Evolutionary conservation across 2,329 filamentous ascomycete species (phyloP).

Genomic region (Neurospora crassa): DNA sequence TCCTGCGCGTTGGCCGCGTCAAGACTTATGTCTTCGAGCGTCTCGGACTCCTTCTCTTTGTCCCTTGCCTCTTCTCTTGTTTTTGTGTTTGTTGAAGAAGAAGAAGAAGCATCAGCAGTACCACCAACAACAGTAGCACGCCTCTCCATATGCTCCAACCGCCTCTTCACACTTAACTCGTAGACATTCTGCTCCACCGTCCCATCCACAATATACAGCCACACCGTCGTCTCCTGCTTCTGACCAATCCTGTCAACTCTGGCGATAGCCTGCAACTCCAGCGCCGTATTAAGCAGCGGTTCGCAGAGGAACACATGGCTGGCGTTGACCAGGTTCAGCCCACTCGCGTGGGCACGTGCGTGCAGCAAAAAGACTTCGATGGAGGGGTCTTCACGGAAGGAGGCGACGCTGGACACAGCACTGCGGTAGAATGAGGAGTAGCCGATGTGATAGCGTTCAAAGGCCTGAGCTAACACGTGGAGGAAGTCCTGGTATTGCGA

Average conservation of each 20-base stretch:
- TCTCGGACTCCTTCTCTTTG: constrained; percentile 41
- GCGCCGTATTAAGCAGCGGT: constrained; percentile 82
- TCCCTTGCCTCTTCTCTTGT: constrained; percentile 25
- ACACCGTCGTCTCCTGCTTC: constrained; percentile 77
- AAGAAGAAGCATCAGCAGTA: neutral
- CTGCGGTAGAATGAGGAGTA: constrained; percentile 59
- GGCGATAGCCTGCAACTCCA: constrained; percentile 91
- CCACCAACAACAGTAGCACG: constrained; percentile 4
- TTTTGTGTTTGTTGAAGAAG: constrained; percentile 12
- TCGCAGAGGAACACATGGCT: constrained; percentile 94
- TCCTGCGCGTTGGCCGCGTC: constrained; percentile 81
- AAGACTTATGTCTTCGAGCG: constrained; percentile 34
- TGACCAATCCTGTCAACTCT: constrained; percentile 94
- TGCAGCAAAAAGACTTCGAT: constrained; percentile 83
- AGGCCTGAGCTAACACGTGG: constrained; percentile 59
- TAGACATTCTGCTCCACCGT: constrained; percentile 92
- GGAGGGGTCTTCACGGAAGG: constrained; percentile 65
- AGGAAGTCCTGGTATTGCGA: constrained; percentile 84
- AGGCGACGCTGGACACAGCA: constrained; percentile 50
- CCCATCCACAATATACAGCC: constrained; percentile 85
- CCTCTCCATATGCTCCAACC: constrained; percentile 64
- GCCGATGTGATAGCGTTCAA: constrained; percentile 63
- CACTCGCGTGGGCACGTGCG: constrained; percentile 78
- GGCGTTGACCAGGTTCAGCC: constrained; percentile 84
- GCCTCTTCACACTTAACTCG: constrained; percentile 68